Evolutionary conservation across 2,329 filamentous ascomycete genomes (phyloP), one percentile per base, ranked within the genome.

Genomic region (Alternaria sp.): DNA sequence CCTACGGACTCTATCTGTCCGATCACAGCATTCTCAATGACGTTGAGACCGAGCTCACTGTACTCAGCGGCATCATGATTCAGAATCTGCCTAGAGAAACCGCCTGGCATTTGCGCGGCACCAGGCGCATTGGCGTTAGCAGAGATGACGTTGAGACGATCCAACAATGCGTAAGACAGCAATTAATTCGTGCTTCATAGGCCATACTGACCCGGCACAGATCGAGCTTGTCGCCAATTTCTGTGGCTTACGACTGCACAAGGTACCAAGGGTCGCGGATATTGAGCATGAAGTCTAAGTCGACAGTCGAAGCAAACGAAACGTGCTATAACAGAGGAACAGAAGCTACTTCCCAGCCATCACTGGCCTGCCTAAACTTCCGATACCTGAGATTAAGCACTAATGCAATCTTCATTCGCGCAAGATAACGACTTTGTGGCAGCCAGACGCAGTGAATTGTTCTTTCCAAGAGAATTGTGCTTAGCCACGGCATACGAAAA

Each of bases 1-100:
- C 84, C 0, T 88, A 88, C 60, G 86, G 86, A 0, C 76, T 88
- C 11, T 88, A 85, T 64, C 80, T 89, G 0, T 84, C 83, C 10
- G 85, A 88, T 70, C 83, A 86, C 27, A 82, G 80, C 63, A 83
- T 88, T 10, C 73, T 88, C 4, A 82, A 83, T 18, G 83, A 84
- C 10, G 60, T 85, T 4, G 86, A 87, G 49, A 87, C 86, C 1
- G 83, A 88, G 66, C 73, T 88, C 9, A 81, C 86, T 1, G 84
- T 86, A 1, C 73, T 87, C 3, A 75, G 81, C 3, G 84, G 82
- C 1, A 87, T 89, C 57, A 85, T 87, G 83, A 85, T 84, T 6
- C 86, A 88, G 69, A 87, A 88, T 59, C 69, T 88, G 18, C 75
- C 74, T 0, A 74, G 78, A 1, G 83, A 86, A 70, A 85, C 85